Evolutionary conservation across 768 basidiomycete species (phyloP).

Genomic region (Plicaturopsis crispa): DNA sequence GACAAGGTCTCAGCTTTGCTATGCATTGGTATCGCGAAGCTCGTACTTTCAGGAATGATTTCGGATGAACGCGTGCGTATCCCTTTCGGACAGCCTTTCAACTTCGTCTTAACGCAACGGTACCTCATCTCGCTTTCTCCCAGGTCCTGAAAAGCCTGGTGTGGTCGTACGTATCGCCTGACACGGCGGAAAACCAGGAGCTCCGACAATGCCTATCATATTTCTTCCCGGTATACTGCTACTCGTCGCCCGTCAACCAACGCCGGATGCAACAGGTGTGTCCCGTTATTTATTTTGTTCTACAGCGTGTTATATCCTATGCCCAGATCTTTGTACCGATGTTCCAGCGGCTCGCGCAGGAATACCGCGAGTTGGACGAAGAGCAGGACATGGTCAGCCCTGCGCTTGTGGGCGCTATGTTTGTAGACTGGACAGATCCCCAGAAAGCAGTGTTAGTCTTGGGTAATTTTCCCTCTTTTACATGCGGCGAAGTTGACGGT

Average conservation of each 20-base stretch:
- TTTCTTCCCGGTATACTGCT: constrained; percentile 84
- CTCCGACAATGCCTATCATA: constrained; percentile 81
- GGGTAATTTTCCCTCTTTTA: constrained; percentile 1
- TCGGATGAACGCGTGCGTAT: constrained; percentile 56
- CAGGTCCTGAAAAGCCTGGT: constrained; percentile 33
- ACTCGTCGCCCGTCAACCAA: constrained; percentile 72
- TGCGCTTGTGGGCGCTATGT: constrained; percentile 66
- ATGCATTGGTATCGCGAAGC: constrained; percentile 78
- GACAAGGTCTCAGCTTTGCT: constrained; percentile 64
- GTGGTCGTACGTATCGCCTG: constrained; percentile 67
- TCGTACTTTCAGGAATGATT: constrained; percentile 72
- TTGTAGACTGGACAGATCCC: constrained; percentile 87
- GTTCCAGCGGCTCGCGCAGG: constrained; percentile 50
- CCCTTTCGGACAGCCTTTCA: too few relatives aligned
- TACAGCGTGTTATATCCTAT: not conserved
- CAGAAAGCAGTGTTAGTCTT: not conserved
- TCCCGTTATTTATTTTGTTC: not conserved
- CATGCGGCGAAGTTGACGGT: constrained; percentile 9
- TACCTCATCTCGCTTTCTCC: not conserved
- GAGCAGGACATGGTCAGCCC: constrained; percentile 69
- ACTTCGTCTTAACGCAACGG: not conserved
- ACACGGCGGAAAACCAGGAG: constrained; percentile 73
- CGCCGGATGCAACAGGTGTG: constrained; percentile 53
- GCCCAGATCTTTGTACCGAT: constrained; percentile 63
- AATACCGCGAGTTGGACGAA: constrained; percentile 60